Evolutionary conservation across 1,284 basidiomycete species (phyloP).

Genomic region (Cutaneotrichosporon sp.): DNA sequence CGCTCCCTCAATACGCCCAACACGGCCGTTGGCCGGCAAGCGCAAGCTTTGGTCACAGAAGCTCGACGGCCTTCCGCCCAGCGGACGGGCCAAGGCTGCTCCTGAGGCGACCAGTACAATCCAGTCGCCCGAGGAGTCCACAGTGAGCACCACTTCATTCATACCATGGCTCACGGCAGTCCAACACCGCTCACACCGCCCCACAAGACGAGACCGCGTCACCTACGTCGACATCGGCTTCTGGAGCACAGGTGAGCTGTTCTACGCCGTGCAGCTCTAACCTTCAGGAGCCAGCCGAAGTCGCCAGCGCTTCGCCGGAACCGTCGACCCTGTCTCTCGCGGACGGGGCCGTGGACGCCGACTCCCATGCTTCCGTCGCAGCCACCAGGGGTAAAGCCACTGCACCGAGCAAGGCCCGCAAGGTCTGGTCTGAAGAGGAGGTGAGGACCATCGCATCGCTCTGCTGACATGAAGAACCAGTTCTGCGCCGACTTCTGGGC

Average conservation of each 20-base stretch:
- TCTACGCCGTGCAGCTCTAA: too few relatives aligned
- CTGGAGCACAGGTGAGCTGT: too few relatives aligned
- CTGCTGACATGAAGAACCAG: too few relatives aligned
- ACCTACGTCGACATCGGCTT: too few relatives aligned
- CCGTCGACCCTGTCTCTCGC: too few relatives aligned
- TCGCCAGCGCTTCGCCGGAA: background rate
- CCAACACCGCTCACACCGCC: background rate
- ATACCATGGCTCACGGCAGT: background rate
- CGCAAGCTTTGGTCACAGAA: background rate
- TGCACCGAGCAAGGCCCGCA: background rate
- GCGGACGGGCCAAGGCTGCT: background rate
- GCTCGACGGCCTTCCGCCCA: background rate
- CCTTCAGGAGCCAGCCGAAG: background rate
- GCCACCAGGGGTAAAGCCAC: background rate
- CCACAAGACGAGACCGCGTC: too few relatives aligned
- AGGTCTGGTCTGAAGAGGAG: background rate
- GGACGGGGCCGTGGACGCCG: background rate
- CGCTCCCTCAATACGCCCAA: background rate
- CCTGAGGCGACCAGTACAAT: background rate
- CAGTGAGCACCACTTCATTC: background rate
- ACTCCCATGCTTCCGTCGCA: background rate
- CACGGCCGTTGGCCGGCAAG: background rate
- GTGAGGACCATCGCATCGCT: too few relatives aligned
- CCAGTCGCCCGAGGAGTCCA: background rate
- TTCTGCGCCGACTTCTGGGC: background rate